These are phyloP conservation scores for Pleurotus eryngii DNA, from an alignment of 768 basidiomycete genomes.

Conservation along the genomic window DNA sequence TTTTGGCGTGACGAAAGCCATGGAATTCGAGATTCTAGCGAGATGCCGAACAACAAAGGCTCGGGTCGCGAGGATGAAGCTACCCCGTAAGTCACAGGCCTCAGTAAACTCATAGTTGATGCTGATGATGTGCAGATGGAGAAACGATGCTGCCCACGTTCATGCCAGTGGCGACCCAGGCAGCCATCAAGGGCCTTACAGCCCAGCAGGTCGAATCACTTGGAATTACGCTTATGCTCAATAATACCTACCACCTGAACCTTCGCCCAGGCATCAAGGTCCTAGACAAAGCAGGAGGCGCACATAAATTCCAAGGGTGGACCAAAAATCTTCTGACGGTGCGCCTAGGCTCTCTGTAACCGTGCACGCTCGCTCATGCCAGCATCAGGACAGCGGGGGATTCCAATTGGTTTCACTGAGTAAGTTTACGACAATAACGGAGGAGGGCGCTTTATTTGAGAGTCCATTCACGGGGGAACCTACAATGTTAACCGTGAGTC, in stretches of 20 bases:
- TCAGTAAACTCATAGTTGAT: conserved; percentile 3
- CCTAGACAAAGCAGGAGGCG: conserved; percentile 72
- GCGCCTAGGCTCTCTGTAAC: conserved; percentile 17
- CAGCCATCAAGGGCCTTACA: conserved; percentile 89
- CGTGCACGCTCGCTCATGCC: conserved; percentile 6
- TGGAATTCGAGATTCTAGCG: conserved; percentile 84
- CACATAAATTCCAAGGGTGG: conserved; percentile 93
- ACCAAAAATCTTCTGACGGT: conserved; percentile 80
- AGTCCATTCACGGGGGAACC: conserved; percentile 86
- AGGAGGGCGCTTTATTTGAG: conserved; percentile 82
- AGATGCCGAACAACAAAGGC: conserved; percentile 80
- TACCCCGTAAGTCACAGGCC: conserved; percentile 57
- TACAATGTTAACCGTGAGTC: conserved; percentile 79
- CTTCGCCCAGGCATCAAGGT: conserved; percentile 79
- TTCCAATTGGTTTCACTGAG: conserved; percentile 85
- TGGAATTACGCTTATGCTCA: conserved; percentile 79
- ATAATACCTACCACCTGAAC: conserved; percentile 89
- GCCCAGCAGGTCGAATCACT: conserved; percentile 79
- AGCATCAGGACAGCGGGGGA: conserved; percentile 76
- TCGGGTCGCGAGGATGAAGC: conserved; percentile 80
- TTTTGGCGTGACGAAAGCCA: conserved; percentile 27
- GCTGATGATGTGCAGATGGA: conserved; percentile 51
- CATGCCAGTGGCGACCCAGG: conserved; percentile 93
- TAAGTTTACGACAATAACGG: conserved; percentile 83
- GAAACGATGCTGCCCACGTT: conserved; percentile 83